These are phyloP conservation scores for Euphorbia lathyris DNA, from an alignment of 345 rosid genomes.

Conservation along the genomic window DNA sequence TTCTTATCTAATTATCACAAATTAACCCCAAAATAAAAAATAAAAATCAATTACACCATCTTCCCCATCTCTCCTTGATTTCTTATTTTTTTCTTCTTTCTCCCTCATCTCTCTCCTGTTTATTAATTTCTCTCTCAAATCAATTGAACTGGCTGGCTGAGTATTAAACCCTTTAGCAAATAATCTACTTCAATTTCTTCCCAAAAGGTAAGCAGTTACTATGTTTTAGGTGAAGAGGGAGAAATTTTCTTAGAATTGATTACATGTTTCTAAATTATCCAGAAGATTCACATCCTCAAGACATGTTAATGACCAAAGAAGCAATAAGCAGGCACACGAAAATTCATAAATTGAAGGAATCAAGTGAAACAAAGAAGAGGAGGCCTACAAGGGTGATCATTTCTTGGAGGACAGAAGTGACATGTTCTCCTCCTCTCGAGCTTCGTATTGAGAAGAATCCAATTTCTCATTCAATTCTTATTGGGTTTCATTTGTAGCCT, in stretches of 20 bases:
- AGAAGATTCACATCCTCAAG: background rate
- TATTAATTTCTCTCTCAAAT: too few species aligned
- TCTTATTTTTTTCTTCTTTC: too few species aligned
- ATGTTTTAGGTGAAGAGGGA: too few species aligned
- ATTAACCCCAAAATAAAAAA: too few species aligned
- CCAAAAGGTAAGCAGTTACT: too few species aligned
- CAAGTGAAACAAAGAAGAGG: background rate
- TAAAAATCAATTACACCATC: too few species aligned
- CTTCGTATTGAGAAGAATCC: constrained; percentile 56
- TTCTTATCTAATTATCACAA: too few species aligned
- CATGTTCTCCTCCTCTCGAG: constrained; percentile 89
- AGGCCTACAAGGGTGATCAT: constrained; percentile 70
- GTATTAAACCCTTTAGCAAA: background rate
- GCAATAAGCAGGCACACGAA: background rate
- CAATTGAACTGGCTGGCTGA: too few species aligned
- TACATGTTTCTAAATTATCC: background rate
- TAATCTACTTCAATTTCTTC: background rate
- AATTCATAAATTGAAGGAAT: background rate
- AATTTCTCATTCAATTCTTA: constrained; percentile 36
- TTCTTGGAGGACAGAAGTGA: constrained; percentile 81
- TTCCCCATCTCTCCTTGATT: too few species aligned
- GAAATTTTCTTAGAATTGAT: background rate
- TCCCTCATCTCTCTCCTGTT: too few species aligned
- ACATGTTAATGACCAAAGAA: background rate
- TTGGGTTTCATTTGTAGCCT: constrained; percentile 15